phyloP scores from a whole-genome alignment of 169 alveolate species.

The Cyclospora cayetanensis region DNA sequence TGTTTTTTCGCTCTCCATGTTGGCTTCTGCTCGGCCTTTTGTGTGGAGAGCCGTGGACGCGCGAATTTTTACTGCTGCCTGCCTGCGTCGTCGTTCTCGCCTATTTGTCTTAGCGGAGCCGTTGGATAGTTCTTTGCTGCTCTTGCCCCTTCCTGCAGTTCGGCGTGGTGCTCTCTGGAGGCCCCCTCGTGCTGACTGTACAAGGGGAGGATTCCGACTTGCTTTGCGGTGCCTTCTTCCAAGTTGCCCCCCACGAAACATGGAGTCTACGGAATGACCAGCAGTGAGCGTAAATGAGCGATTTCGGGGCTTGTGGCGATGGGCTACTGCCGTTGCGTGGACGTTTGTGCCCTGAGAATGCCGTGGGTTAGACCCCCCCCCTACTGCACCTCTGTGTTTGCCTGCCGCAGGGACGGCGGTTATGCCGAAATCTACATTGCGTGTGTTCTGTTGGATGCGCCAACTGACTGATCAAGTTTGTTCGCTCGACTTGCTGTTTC shows the following conservation, averaged over 20 bases:
- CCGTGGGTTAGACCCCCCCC: background rate
- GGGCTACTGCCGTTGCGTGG: background rate
- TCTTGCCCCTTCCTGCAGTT: background rate
- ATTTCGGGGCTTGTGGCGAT: background rate
- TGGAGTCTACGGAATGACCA: slow-evolving; percentile 1
- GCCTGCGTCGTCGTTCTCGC: no score
- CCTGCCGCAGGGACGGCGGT: background rate
- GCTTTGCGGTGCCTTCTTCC: slow-evolving; percentile 30
- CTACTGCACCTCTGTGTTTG: background rate
- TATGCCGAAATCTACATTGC: slow-evolving; percentile 10
- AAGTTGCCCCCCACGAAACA: background rate
- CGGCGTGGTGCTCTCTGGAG: slow-evolving; percentile 22
- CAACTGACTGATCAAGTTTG: no score
- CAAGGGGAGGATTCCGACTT: background rate
- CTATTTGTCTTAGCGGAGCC: background rate
- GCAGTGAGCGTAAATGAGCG: background rate
- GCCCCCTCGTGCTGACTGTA: slow-evolving; percentile 7
- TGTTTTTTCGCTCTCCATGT: background rate
- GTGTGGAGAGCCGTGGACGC: no score
- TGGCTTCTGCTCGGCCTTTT: no score
- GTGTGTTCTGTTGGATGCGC: background rate
- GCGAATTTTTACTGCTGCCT: no score
- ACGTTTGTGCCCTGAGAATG: background rate
- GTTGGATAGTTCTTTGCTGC: background rate
- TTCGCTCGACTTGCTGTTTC: no score